Base-by-base conservation (phyloP, 176 grass and related monocot genomes). In the Aegilops sharonensis region DNA sequence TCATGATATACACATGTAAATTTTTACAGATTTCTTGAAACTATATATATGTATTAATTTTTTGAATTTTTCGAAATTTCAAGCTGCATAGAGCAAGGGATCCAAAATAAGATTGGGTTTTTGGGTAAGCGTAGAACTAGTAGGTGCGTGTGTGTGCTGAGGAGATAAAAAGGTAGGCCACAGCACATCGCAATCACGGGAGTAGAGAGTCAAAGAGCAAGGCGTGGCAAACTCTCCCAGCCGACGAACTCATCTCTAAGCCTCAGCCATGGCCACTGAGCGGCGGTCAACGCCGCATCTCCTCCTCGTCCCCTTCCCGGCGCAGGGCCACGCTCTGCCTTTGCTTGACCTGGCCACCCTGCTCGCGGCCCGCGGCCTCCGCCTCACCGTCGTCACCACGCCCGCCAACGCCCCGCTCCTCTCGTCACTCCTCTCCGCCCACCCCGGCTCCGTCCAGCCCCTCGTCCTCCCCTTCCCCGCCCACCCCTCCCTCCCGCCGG, bases 311-410 rank as follows among this genome's bases (percentile, higher is more conserved):
- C 91, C 91, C 5, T 94, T 82, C 79, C 76, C 83, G 3, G 83
- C 91, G 15, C 94, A 97, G 64, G 91, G 94, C 61, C 94, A 94
- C 82, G 40, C 89, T 61, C 85, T 77, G 20, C 87, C 91, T 42
- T 89, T 96, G 36, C 85, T 92, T 9, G 91, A 91, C 75, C 21
- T 96, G 24, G 64, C 88, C 17, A 64, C 68, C 11, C 87, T 86
- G 63, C 89, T 97, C 76, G 88, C 91, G 7, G 2, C 43, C 0
- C 91, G 79, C 31, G 79, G 77, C 30, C 35, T 96, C 68, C 83
- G 75, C 86, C 82, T 93, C 68, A 93, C 94, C 45, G 61, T 96
- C 10, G 87, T 80, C 52, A 75, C 86, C 75, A 90, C 89, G 24
- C 87, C 91, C 0, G 84, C 43, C 21, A 92, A 92, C 85, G 74